These are phyloP conservation scores for Calcarisporium arbuscula DNA, from an alignment of 2,329 filamentous ascomycete species.

Conservation along the genomic window DNA sequence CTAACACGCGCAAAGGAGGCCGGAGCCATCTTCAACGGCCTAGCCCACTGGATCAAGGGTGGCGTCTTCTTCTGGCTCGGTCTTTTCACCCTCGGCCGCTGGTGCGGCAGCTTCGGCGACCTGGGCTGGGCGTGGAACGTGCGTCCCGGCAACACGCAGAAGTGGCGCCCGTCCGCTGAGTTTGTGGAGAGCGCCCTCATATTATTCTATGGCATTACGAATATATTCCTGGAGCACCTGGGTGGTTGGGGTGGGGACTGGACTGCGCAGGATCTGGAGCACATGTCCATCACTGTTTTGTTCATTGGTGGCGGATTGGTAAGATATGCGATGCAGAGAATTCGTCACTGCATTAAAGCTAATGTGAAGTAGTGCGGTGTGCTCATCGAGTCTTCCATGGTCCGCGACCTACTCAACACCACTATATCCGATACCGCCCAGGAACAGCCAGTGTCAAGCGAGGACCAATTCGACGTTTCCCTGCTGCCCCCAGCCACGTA, in stretches of 20 bases:
- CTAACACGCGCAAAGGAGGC: slow-evolving; percentile 47
- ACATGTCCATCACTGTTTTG: slow-evolving; percentile 85
- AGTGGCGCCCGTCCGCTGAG: slow-evolving; percentile 73
- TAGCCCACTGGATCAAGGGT: slow-evolving; percentile 92
- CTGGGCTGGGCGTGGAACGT: slow-evolving; percentile 95
- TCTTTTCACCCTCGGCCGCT: slow-evolving; percentile 77
- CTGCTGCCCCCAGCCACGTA: slow-evolving; percentile 57
- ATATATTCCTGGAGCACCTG: slow-evolving; percentile 89
- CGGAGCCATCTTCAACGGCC: slow-evolving; percentile 66
- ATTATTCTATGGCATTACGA: slow-evolving; percentile 80
- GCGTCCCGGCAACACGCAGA: slow-evolving; percentile 56
- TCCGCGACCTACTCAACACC: slow-evolving; percentile 62
- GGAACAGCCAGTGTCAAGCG: slow-evolving; percentile 29
- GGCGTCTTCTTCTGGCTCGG: slow-evolving; percentile 95
- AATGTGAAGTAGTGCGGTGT: slow-evolving; percentile 57
- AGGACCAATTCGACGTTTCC: slow-evolving; percentile 47
- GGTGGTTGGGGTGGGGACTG: slow-evolving; percentile 65
- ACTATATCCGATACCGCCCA: slow-evolving; percentile 32
- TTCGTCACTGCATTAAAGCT: too few relatives aligned
- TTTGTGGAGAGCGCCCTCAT: slow-evolving; percentile 88
- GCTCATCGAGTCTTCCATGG: slow-evolving; percentile 69
- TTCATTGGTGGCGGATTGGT: slow-evolving; percentile 90
- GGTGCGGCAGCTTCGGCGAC: slow-evolving; percentile 84
- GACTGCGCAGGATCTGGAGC: slow-evolving; percentile 77
- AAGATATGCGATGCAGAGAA: too few relatives aligned